These are phyloP conservation scores for Paspalum vaginatum DNA, from an alignment of 176 grass and related monocot genomes.

Conservation along the genomic window DNA sequence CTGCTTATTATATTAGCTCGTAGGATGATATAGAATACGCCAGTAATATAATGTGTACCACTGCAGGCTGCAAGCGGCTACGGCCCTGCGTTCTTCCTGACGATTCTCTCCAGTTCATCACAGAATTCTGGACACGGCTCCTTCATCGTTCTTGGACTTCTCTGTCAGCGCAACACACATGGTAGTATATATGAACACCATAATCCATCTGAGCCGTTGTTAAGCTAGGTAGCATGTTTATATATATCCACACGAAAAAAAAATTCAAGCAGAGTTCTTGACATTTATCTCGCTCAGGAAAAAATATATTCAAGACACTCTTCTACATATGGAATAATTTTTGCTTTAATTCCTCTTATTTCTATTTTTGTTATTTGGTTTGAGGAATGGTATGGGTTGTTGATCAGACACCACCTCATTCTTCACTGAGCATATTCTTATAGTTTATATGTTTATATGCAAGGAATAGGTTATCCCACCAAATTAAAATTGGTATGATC, in stretches of 20 bases:
- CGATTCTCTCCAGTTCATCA: constrained; percentile 30
- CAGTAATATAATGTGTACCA: not conserved
- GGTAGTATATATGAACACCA: not conserved
- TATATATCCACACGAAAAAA: not conserved
- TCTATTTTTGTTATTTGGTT: no score
- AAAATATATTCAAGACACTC: no score
- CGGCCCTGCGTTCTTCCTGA: constrained; percentile 35
- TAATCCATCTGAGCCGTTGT: not conserved
- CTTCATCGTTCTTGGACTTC: constrained; percentile 36
- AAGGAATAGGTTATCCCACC: no score
- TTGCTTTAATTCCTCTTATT: no score
- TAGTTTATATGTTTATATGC: no score
- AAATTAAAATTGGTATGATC: no score
- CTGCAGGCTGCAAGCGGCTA: not conserved
- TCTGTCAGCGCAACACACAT: constrained; percentile 32
- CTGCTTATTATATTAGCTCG: not conserved
- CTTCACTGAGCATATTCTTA: no score
- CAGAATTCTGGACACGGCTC: constrained; percentile 39
- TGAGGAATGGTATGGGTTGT: no score
- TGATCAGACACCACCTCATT: no score
- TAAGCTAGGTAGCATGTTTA: not conserved
- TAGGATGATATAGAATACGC: not conserved
- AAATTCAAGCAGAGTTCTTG: not conserved
- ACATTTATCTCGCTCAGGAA: no score
- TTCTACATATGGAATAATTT: no score